Conservation (phyloP, 495 filamentous ascomycete species). For the Aspergillus bertholletiae region DNA sequence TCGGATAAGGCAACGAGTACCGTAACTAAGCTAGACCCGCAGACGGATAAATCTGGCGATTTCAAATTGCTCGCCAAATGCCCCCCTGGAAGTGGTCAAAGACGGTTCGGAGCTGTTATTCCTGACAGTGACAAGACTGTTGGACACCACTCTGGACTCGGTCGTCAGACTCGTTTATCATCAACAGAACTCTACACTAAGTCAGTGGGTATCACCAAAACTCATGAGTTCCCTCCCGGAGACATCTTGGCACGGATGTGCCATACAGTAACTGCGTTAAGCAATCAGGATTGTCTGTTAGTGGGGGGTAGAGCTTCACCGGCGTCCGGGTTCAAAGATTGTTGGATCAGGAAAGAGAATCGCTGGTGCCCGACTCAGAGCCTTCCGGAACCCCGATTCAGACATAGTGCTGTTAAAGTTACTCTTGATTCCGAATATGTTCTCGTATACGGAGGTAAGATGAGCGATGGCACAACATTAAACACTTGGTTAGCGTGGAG, state of each 20-base stretch:
- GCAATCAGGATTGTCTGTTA: constrained; percentile 51
- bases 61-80: constrained; percentile 21
- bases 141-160: constrained; percentile 59
- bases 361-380: constrained; percentile 60
- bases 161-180: constrained; percentile 54
- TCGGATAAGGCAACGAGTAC: not conserved
- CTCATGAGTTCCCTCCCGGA: constrained; percentile 31
- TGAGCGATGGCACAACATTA: constrained; percentile 50
- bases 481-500: constrained; percentile 65
- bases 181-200: constrained; percentile 56
- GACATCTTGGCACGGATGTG: constrained; percentile 60
- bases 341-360: constrained; percentile 62
- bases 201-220: constrained; percentile 16
- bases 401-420: constrained; percentile 60
- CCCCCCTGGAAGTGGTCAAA: constrained; percentile 15
- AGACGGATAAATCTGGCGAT: constrained; percentile 9
- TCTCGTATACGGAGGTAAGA: constrained; percentile 70
- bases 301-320: constrained; percentile 81
- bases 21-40: not conserved
- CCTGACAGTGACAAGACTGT: constrained; percentile 32
- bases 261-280: constrained; percentile 66
- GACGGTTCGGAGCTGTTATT: constrained; percentile 45
- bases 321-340: constrained; percentile 59
- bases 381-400: constrained; percentile 63
- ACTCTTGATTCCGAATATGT: constrained; percentile 43